These are phyloP conservation scores for Chalciporus sphaerocephalus DNA, from an alignment of 768 basidiomycete species.

Conservation along the genomic window DNA sequence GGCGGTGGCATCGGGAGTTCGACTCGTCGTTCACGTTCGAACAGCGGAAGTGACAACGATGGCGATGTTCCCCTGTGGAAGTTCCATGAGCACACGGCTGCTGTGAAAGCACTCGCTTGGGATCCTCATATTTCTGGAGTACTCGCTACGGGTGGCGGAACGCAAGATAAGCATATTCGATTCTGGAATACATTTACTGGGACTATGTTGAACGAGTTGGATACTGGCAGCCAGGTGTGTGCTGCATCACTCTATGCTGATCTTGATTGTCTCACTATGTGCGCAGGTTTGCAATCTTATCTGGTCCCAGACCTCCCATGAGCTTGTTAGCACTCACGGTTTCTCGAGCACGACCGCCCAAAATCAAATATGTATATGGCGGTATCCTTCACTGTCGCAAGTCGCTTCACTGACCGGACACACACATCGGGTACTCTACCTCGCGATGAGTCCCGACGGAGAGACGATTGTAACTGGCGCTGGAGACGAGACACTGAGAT, in stretches of 20 bases:
- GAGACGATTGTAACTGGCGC: slow-evolving; percentile 98
- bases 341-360: slow-evolving; percentile 91
- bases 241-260: not conserved
- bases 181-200: slow-evolving; percentile 96
- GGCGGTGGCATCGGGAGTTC: slow-evolving; percentile 25
- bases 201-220: slow-evolving; percentile 77
- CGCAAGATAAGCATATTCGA: slow-evolving; percentile 96
- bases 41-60: slow-evolving; percentile 26
- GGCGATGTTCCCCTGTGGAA: slow-evolving; percentile 79
- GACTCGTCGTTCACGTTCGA: slow-evolving; percentile 21
- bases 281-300: slow-evolving; percentile 93
- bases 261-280: slow-evolving; percentile 7
- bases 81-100: slow-evolving; percentile 95
- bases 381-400: slow-evolving; percentile 89
- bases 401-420: slow-evolving; percentile 94
- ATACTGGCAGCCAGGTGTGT: slow-evolving; percentile 90
- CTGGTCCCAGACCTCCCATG: slow-evolving; percentile 93
- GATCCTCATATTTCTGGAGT: slow-evolving; percentile 91
- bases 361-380: slow-evolving; percentile 96
- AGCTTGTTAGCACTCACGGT: slow-evolving; percentile 96
- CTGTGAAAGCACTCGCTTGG: slow-evolving; percentile 98
- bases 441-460: slow-evolving; percentile 97
- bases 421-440: slow-evolving; percentile 89
- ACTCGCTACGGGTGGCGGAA: slow-evolving; percentile 92
- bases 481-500: slow-evolving; percentile 93